These are phyloP conservation scores for Coemansia sp. DNA, from an alignment of 192 early-diverging fungal genomes.

Conservation along the genomic window DNA sequence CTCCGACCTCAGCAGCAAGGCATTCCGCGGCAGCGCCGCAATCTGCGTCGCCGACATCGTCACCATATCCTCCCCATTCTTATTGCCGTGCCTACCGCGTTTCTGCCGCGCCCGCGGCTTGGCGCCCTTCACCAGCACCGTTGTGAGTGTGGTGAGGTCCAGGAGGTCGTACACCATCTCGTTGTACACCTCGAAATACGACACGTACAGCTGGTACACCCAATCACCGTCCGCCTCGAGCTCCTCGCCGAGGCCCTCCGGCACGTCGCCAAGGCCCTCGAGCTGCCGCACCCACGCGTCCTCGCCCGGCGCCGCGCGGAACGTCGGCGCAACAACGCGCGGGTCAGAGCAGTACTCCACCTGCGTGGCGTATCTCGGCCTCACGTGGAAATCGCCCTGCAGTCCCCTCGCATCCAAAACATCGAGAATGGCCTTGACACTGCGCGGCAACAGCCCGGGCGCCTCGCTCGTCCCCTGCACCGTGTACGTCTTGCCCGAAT, in stretches of 20 bases:
- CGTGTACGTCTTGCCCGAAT: slow-evolving; percentile 72
- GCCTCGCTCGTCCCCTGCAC: slow-evolving; percentile 56
- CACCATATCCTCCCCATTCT: slow-evolving; percentile 7
- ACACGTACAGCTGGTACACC: slow-evolving; percentile 83
- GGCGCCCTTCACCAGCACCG: slow-evolving; percentile 23
- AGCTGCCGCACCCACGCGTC: slow-evolving; percentile 39
- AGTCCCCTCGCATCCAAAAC: slow-evolving; percentile 39
- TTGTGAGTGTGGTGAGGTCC: slow-evolving; percentile 49
- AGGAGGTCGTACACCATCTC: slow-evolving; percentile 87
- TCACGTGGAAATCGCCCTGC: slow-evolving; percentile 34
- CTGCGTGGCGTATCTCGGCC: slow-evolving; percentile 42
- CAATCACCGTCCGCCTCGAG: slow-evolving; percentile 29
- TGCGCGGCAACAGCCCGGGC: slow-evolving; percentile 61
- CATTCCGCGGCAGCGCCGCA: slow-evolving; percentile 18
- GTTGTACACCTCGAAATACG: slow-evolving; percentile 89
- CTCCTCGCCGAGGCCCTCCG: slow-evolving; percentile 14
- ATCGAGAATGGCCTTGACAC: slow-evolving; percentile 60
- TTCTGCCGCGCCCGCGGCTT: slow-evolving; percentile 9
- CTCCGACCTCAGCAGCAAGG: slow-evolving; percentile 35
- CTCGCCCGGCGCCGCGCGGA: slow-evolving; percentile 41
- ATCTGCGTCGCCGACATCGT: slow-evolving; percentile 34
- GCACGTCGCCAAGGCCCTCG: not conserved
- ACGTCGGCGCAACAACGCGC: slow-evolving; percentile 26
- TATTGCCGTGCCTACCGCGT: not conserved
- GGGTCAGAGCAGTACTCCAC: slow-evolving; percentile 48